Percentiles rank a stretch among this genome's conserved stretches.
Conservation (phyloP, 441 rosid genomes). For the Flueggea neowawraea region DNA sequence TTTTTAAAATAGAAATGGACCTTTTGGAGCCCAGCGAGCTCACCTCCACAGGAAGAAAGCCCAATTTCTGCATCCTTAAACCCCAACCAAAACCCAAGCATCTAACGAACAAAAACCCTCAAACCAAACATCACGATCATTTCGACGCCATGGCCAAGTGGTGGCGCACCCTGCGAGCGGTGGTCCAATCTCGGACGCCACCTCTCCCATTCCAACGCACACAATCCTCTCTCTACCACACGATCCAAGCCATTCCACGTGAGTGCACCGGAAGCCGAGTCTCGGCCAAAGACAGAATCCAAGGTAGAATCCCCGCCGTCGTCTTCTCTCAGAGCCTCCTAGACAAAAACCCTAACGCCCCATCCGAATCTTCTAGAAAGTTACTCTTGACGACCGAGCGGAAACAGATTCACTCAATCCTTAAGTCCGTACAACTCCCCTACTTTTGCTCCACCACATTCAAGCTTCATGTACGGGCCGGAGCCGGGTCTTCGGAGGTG, state of each 20-base stretch:
- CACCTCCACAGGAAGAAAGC: no score
- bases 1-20: no score
- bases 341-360: constrained; percentile 30
- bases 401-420: constrained; percentile 72
- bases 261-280: constrained; percentile 65
- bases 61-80: not conserved
- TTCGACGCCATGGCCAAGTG: constrained; percentile 32
- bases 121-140: not conserved
- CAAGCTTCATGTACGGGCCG: constrained; percentile 83
- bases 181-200: constrained; percentile 15
- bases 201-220: constrained; percentile 20
- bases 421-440: constrained; percentile 62
- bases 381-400: constrained; percentile 71
- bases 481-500: constrained; percentile 71
- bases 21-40: no score
- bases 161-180: constrained; percentile 58
- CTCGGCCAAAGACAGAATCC: constrained; percentile 63
- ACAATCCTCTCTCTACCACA: constrained; percentile 43
- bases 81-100: not conserved
- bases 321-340: constrained; percentile 66
- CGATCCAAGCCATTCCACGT: constrained; percentile 86
- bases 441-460: constrained; percentile 88
- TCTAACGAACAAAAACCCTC: not conserved
- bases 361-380: constrained; percentile 50
- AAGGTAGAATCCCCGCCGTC: constrained; percentile 89